Percentiles rank a stretch among this genome's conserved stretches.
Evolutionary conservation across 2,329 filamentous ascomycete species (phyloP).

Genomic region (Sporothrix protearum): DNA sequence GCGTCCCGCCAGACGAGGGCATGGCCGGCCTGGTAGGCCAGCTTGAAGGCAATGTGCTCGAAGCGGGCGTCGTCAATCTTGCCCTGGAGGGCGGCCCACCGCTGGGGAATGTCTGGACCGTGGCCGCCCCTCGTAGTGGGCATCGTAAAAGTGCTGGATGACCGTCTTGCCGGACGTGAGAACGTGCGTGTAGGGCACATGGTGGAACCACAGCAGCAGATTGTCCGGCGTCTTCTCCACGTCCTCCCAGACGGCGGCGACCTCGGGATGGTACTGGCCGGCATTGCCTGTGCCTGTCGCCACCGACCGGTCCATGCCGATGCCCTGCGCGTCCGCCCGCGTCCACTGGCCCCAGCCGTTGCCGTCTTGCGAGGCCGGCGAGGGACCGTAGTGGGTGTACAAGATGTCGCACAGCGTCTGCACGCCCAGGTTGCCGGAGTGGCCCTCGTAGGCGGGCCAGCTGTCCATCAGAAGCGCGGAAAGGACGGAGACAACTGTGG

Average conservation of each 20-base stretch:
- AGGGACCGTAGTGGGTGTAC: constrained; percentile 64
- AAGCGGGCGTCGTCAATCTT: constrained; percentile 59
- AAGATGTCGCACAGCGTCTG: constrained; percentile 68
- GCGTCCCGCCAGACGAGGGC: constrained; percentile 67
- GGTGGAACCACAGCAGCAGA: constrained; percentile 70
- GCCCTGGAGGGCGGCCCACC: constrained; percentile 54
- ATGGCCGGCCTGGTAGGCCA: constrained; percentile 65
- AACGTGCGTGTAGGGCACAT: constrained; percentile 62
- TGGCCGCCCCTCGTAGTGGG: constrained; percentile 54
- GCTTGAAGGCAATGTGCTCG: constrained; percentile 55
- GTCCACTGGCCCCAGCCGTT: constrained; percentile 73
- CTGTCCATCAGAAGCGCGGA: constrained; percentile 63
- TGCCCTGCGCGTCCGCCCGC: constrained; percentile 54
- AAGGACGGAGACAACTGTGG: constrained; percentile 55
- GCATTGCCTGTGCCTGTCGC: constrained; percentile 63
- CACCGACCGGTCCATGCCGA: constrained; percentile 71
- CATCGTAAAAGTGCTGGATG: constrained; percentile 54
- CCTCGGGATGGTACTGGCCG: constrained; percentile 61
- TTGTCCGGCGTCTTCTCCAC: constrained; percentile 63
- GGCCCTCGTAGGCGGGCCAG: constrained; percentile 69
- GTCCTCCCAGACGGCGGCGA: constrained; percentile 57
- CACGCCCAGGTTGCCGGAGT: constrained; percentile 65
- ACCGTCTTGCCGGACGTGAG: constrained; percentile 61
- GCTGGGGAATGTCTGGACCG: constrained; percentile 55
- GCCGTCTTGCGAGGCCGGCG: constrained; percentile 61